Evolutionary conservation across 192 early-diverging fungal genomes (phyloP).

Genomic region (Chytriomyces sp.): DNA sequence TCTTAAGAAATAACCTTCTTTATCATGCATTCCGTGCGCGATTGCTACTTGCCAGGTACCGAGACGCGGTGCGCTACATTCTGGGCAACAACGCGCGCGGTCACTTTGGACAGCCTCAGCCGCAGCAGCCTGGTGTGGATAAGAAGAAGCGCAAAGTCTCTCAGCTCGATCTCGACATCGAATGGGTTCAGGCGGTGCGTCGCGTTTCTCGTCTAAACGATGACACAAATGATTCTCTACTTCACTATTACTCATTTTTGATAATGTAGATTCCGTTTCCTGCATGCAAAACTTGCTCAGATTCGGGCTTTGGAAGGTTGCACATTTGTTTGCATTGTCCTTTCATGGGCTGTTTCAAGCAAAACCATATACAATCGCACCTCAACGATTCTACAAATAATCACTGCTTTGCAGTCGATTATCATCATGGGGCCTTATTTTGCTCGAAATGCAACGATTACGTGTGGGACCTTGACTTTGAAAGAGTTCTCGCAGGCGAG

Average conservation of each 20-base stretch:
- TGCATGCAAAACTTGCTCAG: slow-evolving; percentile 35
- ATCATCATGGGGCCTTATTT: slow-evolving; percentile 66
- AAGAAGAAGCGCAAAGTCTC: slow-evolving; percentile 23
- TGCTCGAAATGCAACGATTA: slow-evolving; percentile 82
- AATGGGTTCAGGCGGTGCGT: slow-evolving; percentile 8
- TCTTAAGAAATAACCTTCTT: not conserved
- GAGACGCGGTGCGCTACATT: slow-evolving; percentile 1
- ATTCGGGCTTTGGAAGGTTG: slow-evolving; percentile 40
- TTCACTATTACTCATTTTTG: not conserved
- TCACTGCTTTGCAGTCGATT: slow-evolving; percentile 68
- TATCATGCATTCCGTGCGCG: not conserved
- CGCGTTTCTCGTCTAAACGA: not conserved
- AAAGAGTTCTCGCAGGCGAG: slow-evolving; percentile 49
- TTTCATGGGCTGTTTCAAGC: slow-evolving; percentile 75
- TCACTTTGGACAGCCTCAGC: slow-evolving; percentile 5
- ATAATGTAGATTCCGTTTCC: slow-evolving; percentile 36
- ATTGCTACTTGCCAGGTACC: not conserved
- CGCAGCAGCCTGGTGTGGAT: not conserved
- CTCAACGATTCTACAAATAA: slow-evolving; percentile 31
- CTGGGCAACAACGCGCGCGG: slow-evolving; percentile 23
- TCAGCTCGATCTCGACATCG: slow-evolving; percentile 20
- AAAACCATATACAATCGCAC: slow-evolving; percentile 58
- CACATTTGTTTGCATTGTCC: slow-evolving; percentile 87
- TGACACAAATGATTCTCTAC: not conserved
- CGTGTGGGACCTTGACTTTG: slow-evolving; percentile 77